These are phyloP conservation scores for Cyclotella sp. DNA, from an alignment of 108 stramenopile species.

Conservation along the genomic window DNA sequence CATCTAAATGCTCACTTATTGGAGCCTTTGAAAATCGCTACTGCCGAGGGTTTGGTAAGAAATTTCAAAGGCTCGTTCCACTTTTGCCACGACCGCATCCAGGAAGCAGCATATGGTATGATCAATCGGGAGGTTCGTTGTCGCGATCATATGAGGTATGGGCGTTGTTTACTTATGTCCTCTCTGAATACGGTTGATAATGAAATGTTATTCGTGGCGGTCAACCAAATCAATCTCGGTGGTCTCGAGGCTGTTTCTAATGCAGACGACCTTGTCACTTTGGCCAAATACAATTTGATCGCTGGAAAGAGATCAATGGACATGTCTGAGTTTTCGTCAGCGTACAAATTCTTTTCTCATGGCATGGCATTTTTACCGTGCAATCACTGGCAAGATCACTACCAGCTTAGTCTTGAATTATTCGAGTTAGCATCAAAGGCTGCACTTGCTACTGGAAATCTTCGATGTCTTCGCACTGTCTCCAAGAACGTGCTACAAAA, in stretches of 20 bases:
- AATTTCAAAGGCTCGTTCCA: conserved; percentile 12
- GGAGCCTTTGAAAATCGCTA: conserved; percentile 14
- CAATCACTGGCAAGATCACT: conserved; percentile 44
- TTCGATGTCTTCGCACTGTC: not conserved
- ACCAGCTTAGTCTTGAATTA: conserved; percentile 32
- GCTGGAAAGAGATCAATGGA: conserved; percentile 31
- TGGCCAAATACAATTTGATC: conserved; percentile 21
- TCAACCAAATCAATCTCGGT: conserved; percentile 28
- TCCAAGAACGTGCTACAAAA: not conserved
- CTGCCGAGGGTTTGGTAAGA: conserved; percentile 19
- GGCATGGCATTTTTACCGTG: conserved; percentile 15
- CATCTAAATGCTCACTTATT: conserved; percentile 2
- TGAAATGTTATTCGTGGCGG: conserved; percentile 15
- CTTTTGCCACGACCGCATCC: conserved; percentile 32
- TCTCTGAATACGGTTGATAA: conserved; percentile 5
- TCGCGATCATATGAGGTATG: conserved; percentile 16
- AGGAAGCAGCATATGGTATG: conserved; percentile 35
- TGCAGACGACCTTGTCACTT: not conserved
- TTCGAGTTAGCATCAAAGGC: conserved; percentile 26
- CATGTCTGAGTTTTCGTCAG: conserved; percentile 23
- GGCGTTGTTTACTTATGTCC: not conserved
- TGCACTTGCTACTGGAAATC: conserved; percentile 14
- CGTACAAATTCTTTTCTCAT: conserved; percentile 20
- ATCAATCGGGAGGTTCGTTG: conserved; percentile 9
- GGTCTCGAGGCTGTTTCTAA: not conserved